Percentiles rank a stretch among this genome's conserved stretches.
These are phyloP conservation scores for Peronospora farinosa DNA, from an alignment of 352 stramenopile species.

Conservation along the genomic window DNA sequence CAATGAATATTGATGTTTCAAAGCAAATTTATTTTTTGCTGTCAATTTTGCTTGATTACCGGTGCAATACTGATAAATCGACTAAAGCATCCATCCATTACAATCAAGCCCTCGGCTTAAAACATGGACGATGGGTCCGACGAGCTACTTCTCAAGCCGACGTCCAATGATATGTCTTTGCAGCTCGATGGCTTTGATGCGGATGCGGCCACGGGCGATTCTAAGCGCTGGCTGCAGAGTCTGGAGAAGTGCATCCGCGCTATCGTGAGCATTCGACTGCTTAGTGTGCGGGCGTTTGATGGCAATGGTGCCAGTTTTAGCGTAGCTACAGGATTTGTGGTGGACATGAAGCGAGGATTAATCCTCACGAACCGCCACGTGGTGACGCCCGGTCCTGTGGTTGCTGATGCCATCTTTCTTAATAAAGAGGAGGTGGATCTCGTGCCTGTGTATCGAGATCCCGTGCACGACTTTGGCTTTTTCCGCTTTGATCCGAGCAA, in stretches of 20 bases:
- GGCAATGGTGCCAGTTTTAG: conserved; percentile 81
- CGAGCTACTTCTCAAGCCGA: conserved; percentile 16
- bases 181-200: conserved; percentile 35
- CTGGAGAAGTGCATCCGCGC: conserved; percentile 67
- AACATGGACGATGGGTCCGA: conserved; percentile 22
- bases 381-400: conserved; percentile 80
- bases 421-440: conserved; percentile 92
- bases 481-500: conserved; percentile 84
- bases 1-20: not conserved
- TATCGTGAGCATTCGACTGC: conserved; percentile 84
- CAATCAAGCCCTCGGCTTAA: not conserved
- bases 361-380: conserved; percentile 92
- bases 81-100: not conserved
- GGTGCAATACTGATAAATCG: too few relatives aligned
- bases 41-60: not conserved
- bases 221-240: conserved; percentile 62
- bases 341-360: conserved; percentile 82
- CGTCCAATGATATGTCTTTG: conserved; percentile 12
- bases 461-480: conserved; percentile 91
- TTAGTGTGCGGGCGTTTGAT: conserved; percentile 85
- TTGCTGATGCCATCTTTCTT: conserved; percentile 88
- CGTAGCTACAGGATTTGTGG: conserved; percentile 88
- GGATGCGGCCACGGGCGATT: conserved; percentile 39
- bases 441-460: conserved; percentile 86
- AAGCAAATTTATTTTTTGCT: not conserved